These are phyloP conservation scores for Malus hybrid DNA, from an alignment of 331 rosid genomes.

Conservation along the genomic window DNA sequence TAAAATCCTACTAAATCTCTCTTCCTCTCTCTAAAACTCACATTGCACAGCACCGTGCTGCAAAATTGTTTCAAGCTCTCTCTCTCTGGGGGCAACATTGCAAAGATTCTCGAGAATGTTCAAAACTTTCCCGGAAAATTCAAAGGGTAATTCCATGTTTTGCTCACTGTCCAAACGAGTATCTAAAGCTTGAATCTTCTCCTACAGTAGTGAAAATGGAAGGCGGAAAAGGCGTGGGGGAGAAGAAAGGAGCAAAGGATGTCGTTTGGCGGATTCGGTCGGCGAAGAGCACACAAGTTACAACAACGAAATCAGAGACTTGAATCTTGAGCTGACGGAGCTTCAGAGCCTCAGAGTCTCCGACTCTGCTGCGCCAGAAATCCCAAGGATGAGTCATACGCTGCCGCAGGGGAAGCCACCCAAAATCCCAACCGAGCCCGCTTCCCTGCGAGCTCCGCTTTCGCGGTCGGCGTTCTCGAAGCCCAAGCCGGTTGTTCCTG, in stretches of 20 bases:
- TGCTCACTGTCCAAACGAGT: neutral
- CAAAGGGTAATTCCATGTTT: neutral
- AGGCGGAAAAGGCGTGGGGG: constrained; percentile 18
- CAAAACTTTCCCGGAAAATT: neutral
- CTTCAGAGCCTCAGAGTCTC: constrained; percentile 21
- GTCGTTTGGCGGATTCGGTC: constrained; percentile 45
- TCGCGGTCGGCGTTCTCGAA: constrained; percentile 42
- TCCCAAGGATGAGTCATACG: constrained; percentile 2
- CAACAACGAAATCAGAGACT: constrained; percentile 8
- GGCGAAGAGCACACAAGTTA: constrained; percentile 3
- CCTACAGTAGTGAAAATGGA: constrained; percentile 11
- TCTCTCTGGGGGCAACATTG: neutral
- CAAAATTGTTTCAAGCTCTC: neutral
- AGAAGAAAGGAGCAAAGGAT: constrained; percentile 40
- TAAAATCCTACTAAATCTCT: no score
- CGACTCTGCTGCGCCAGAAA: constrained; percentile 23
- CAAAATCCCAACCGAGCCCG: constrained; percentile 20
- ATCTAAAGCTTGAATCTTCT: neutral
- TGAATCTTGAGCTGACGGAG: constrained; percentile 26
- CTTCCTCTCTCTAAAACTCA: neutral
- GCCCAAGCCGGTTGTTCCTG: constrained; percentile 42
- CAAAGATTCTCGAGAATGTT: constrained; percentile 4
- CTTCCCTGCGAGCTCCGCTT: constrained; percentile 16
- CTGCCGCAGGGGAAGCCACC: constrained; percentile 26
- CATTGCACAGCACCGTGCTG: neutral